Evolutionary conservation across 2,329 filamentous ascomycete species (phyloP).

Genomic region (Fusarium metavorans): DNA sequence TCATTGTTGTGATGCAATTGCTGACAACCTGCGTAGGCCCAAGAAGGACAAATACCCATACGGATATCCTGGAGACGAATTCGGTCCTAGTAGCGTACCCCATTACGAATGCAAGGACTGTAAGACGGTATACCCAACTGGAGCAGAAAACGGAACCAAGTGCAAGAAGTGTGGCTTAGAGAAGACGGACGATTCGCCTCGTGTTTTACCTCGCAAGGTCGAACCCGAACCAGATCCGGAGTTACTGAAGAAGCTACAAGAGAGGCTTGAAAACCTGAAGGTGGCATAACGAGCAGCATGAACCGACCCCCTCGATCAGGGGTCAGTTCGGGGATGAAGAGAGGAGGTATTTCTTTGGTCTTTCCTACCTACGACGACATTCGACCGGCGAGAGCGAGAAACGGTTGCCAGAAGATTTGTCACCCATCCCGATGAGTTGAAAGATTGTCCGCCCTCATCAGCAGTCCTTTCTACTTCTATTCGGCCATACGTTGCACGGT

Average conservation of each 20-base stretch:
- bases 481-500: constrained; percentile 33
- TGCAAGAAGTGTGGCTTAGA: constrained; percentile 72
- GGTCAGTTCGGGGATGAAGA: constrained; percentile 33
- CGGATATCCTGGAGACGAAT: constrained; percentile 76
- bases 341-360: constrained; percentile 39
- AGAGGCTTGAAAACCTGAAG: constrained; percentile 62
- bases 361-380: constrained; percentile 28
- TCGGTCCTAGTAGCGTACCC: constrained; percentile 63
- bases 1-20: constrained; percentile 11
- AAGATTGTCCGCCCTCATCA: constrained; percentile 20
- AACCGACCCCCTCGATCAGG: background rate
- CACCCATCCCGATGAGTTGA: constrained; percentile 23
- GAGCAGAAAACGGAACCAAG: constrained; percentile 62
- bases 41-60: constrained; percentile 77
- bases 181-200: constrained; percentile 70
- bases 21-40: constrained; percentile 56
- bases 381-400: constrained; percentile 26
- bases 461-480: constrained; percentile 34
- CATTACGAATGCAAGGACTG: constrained; percentile 74
- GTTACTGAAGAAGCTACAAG: constrained; percentile 68
- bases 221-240: constrained; percentile 73
- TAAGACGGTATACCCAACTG: constrained; percentile 65
- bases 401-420: constrained; percentile 16
- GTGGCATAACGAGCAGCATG: constrained; percentile 43
- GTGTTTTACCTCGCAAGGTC: constrained; percentile 69